Evolutionary conservation across 2,329 filamentous ascomycete species (phyloP).

Genomic region (Pestalotiopsis sp.): DNA sequence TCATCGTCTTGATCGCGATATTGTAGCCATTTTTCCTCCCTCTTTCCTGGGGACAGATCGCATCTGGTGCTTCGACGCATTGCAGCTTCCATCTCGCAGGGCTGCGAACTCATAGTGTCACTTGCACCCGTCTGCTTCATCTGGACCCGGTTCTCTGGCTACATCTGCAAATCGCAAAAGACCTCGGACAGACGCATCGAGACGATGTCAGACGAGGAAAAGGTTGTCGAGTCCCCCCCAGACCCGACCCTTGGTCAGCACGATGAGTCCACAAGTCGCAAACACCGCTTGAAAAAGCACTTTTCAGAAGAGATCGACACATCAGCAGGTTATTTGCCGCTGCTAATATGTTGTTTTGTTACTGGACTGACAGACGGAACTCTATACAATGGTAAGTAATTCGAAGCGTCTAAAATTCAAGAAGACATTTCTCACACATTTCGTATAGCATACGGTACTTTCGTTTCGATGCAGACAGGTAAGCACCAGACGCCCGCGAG

Average conservation of each 20-base stretch:
- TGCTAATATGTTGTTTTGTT: slow-evolving; percentile 21
- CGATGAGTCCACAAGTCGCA: neutral
- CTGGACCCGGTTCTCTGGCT: neutral
- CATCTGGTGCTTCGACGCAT: neutral
- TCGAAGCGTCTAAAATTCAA: neutral
- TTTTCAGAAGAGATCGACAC: slow-evolving; percentile 14
- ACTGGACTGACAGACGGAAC: slow-evolving; percentile 23
- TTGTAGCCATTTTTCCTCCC: neutral
- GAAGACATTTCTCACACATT: neutral
- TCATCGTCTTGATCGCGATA: neutral
- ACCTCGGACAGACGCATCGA: neutral
- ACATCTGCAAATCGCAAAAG: neutral
- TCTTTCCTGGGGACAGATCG: neutral
- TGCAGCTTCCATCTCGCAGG: too few species aligned
- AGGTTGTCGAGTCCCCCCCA: neutral
- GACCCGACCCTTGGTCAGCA: neutral
- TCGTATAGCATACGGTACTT: slow-evolving; percentile 41
- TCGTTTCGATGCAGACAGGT: slow-evolving; percentile 44
- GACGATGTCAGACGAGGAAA: slow-evolving; percentile 3
- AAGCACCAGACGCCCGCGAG: slow-evolving; percentile 5
- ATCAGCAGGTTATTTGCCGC: slow-evolving; percentile 17
- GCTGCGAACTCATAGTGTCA: neutral
- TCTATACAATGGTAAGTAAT: slow-evolving; percentile 22
- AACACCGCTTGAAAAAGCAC: slow-evolving; percentile 1
- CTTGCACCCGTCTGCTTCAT: neutral